Evolutionary conservation across 177 flowering plant genomes (phyloP).

Genomic region (Vitis hybrid): DNA sequence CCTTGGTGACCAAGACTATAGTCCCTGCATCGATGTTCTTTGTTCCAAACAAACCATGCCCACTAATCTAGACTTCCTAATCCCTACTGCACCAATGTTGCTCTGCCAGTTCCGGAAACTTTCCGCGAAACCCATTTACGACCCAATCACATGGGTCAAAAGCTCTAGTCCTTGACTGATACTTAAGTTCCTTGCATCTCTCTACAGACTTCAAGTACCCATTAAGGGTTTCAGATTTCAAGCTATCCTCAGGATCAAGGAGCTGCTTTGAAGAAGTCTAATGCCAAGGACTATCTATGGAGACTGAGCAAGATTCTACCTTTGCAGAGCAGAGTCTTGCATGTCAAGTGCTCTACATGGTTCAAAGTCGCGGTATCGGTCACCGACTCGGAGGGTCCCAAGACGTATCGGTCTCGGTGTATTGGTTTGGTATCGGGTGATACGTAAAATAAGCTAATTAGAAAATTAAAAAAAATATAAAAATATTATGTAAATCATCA

Average conservation of each 20-base stretch:
- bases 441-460: no score
- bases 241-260: conserved; percentile 38
- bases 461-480: no score
- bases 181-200: conserved; percentile 71
- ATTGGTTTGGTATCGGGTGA: no score
- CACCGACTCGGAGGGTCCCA: no score
- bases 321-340: conserved; percentile 77
- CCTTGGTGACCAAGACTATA: conserved; percentile 65
- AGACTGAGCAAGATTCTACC: conserved; percentile 70
- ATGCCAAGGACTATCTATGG: conserved; percentile 53
- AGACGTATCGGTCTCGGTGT: no score
- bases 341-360: no score
- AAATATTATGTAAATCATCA: no score
- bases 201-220: conserved; percentile 42
- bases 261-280: conserved; percentile 61
- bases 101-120: conserved; percentile 70
- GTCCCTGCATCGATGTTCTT: conserved; percentile 72
- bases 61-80: conserved; percentile 59
- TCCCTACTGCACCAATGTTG: conserved; percentile 62
- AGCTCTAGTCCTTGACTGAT: conserved; percentile 60
- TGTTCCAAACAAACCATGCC: conserved; percentile 70
- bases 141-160: conserved; percentile 87
- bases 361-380: no score
- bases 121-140: conserved; percentile 53
- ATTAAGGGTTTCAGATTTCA: conserved; percentile 42